A percentile compares a stretch with the other conserved stretches of the same genome.
Conservation (phyloP, 2,329 filamentous ascomycete genomes). For the Cercospora zeina region DNA sequence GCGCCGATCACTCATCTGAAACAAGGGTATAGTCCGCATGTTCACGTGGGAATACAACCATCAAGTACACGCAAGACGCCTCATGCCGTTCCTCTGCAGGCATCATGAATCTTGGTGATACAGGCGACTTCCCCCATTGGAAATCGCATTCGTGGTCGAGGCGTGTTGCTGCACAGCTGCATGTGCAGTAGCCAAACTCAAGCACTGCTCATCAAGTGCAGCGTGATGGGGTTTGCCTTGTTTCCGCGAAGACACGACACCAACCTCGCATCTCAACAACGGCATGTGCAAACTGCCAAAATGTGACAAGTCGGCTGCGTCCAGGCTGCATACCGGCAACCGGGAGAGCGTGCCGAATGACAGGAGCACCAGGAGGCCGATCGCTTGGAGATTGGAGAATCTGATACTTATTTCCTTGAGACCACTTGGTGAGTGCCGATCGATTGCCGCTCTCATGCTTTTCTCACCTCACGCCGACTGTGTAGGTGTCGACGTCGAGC, state of each 20-base stretch:
- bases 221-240: background rate
- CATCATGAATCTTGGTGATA: background rate
- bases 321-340: background rate
- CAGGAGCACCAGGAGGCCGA: no score
- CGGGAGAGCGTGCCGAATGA: no score
- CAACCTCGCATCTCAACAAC: background rate
- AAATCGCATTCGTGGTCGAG: background rate
- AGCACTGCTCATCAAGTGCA: background rate
- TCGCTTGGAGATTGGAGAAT: no score
- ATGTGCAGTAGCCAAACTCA: background rate
- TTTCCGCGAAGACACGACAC: background rate
- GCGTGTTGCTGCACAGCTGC: background rate
- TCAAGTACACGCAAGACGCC: background rate
- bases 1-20: background rate
- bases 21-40: background rate
- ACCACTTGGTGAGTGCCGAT: no score
- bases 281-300: background rate
- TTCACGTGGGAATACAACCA: background rate
- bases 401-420: no score
- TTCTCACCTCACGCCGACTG: no score
- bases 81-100: background rate
- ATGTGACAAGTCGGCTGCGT: background rate
- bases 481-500: no score
- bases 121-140: background rate
- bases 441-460: no score